Conservation (phyloP, 2,329 filamentous ascomycete genomes). For the Pseudopithomyces chartarum region DNA sequence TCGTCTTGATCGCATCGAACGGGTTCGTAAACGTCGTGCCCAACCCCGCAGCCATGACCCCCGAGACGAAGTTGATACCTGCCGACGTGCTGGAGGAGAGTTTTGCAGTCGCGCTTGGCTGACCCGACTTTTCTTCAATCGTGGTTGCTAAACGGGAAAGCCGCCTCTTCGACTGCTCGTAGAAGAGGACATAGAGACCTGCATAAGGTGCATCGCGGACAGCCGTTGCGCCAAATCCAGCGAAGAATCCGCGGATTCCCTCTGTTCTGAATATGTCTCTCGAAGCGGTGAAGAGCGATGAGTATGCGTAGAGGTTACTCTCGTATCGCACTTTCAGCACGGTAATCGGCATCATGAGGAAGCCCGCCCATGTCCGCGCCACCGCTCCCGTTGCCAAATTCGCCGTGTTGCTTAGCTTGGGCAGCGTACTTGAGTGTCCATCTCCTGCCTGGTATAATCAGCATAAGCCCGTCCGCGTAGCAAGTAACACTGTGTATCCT, state of each 20-base stretch:
- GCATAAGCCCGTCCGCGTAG: not conserved
- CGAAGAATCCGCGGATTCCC: constrained; percentile 84
- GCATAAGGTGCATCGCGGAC: constrained; percentile 96
- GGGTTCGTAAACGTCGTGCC: constrained; percentile 93
- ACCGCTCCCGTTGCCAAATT: constrained; percentile 86
- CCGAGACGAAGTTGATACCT: constrained; percentile 84
- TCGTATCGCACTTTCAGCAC: constrained; percentile 97
- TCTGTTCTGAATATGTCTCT: constrained; percentile 74
- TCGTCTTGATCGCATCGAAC: constrained; percentile 94
- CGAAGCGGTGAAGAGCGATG: constrained; percentile 73
- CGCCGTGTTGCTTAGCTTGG: constrained; percentile 79
- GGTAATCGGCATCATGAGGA: constrained; percentile 93
- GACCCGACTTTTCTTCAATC: constrained; percentile 32
- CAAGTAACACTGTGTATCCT: not conserved
- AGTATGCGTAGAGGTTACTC: constrained; percentile 82
- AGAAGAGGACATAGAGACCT: constrained; percentile 90
- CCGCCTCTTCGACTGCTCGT: constrained; percentile 78
- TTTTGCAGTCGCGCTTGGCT: constrained; percentile 18
- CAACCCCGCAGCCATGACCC: constrained; percentile 76
- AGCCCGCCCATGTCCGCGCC: constrained; percentile 83
- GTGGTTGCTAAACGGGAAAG: constrained; percentile 50
- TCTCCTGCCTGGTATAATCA: constrained; percentile 10
- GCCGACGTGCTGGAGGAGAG: constrained; percentile 54
- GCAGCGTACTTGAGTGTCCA: constrained; percentile 70
- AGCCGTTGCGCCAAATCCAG: constrained; percentile 91